Base-by-base conservation (phyloP, 225 moss, liverwort and hornwort species). In the Neckera pumila region DNA sequence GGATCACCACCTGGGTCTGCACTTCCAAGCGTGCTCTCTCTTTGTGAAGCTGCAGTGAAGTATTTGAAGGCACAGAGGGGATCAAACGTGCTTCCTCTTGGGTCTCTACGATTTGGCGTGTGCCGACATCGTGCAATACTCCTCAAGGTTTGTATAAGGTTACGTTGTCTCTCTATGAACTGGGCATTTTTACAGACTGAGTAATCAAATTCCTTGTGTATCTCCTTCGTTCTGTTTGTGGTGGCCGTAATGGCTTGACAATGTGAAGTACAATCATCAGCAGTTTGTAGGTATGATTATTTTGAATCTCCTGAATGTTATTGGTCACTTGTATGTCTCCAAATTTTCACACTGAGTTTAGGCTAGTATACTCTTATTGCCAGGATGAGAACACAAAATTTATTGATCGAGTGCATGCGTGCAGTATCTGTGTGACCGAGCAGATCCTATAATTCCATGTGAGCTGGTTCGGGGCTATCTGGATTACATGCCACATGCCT, bases 401-500 rank as follows among this genome's bases (percentile, higher is more conserved):
- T 76, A 90, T 89, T 88, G 89, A 92, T 85, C 28, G 70, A 83
- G 77, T 86, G 67, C 38, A 88, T 89, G 86, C 86, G 45, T 72
- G 75, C 95, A 98, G 98, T 98, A 98, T 77, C 89, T 98, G 86
- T 96, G 98, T 90, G 98, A 98, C 93, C 96, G 98, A 94, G 98
- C 98, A 82, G 96, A 95, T 86, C 98, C 98, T 57, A 62, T 94
- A 33, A 98, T 98, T 90, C 98, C 96, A 57, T 98, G 98, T 91
- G 98, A 98, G 89, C 92, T 98, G 62, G 95, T 98, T 58, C 98
- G 98, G 76, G 98, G 98, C 53, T 96, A 96, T 91, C 91, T 98
- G 86, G 98, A 98, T 90, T 98, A 98, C 86, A 98, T 98, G 96
- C 96, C 98, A 81, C 98, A 98, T 94, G 98, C 98, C 17, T 98